Evolutionary conservation across 495 filamentous ascomycete species (phyloP).

Genomic region (Corynascus novoguineensis): DNA sequence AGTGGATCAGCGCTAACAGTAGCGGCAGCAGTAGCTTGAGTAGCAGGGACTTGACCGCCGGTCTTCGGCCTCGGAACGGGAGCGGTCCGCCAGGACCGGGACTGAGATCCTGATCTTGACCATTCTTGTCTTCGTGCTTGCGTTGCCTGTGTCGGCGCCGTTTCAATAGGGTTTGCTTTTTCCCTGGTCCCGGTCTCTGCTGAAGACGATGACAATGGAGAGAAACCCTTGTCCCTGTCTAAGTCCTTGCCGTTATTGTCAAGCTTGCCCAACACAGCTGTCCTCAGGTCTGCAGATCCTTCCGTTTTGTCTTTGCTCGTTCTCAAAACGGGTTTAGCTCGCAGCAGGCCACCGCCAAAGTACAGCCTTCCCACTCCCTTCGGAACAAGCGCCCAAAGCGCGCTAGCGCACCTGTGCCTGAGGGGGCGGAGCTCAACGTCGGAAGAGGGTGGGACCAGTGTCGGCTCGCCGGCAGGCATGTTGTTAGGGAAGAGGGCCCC

Average conservation of each 20-base stretch:
- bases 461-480: conserved; percentile 46
- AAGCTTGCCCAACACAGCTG: not conserved
- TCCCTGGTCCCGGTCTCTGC: not conserved
- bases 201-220: not conserved
- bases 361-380: conserved; percentile 43
- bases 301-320: conserved; percentile 1
- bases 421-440: conserved; percentile 44
- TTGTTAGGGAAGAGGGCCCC: conserved; percentile 77
- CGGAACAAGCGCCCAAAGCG: conserved; percentile 49
- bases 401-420: conserved; percentile 49
- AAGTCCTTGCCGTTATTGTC: conserved; percentile 20
- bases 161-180: conserved; percentile 3
- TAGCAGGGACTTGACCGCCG: conserved; percentile 9
- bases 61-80: conserved; percentile 15
- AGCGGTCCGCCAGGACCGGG: conserved; percentile 18
- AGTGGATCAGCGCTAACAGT: not conserved
- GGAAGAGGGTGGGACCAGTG: conserved; percentile 42
- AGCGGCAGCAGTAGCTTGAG: not conserved
- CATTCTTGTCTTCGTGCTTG: conserved; percentile 1
- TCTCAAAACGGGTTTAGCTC: conserved; percentile 8
- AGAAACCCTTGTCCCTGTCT: conserved; percentile 2
- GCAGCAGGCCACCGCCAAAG: conserved; percentile 36
- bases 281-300: conserved; percentile 15
- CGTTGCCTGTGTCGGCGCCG: not conserved
- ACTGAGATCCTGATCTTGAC: conserved; percentile 8